phyloP scores from a whole-genome alignment of 129 eudicot genomes.

The Artemisia annua region DNA sequence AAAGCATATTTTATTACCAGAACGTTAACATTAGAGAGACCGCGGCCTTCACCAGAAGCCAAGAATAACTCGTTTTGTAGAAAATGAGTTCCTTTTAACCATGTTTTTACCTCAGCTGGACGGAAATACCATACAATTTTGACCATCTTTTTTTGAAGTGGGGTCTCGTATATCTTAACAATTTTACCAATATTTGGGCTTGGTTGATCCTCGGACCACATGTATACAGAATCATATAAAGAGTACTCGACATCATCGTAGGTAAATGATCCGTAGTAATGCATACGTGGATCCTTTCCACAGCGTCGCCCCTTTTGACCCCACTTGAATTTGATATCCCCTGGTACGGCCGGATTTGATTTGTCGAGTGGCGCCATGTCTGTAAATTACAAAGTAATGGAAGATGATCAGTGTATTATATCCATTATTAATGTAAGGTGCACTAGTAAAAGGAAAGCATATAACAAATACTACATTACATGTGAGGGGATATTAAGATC shows the following conservation, averaged over 20 bases:
- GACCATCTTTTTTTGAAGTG: slow-evolving; percentile 41
- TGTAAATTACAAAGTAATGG: slow-evolving; percentile 10
- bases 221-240: slow-evolving; percentile 61
- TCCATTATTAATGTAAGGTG: slow-evolving; percentile 1
- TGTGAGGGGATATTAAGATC: neutral
- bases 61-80: slow-evolving; percentile 51
- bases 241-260: slow-evolving; percentile 49
- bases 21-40: slow-evolving; percentile 42
- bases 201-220: slow-evolving; percentile 31
- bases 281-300: slow-evolving; percentile 11
- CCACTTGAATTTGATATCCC: slow-evolving; percentile 46
- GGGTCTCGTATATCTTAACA: slow-evolving; percentile 51
- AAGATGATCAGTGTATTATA: neutral
- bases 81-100: slow-evolving; percentile 36
- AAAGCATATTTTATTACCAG: slow-evolving; percentile 38
- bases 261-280: slow-evolving; percentile 49
- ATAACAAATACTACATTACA: neutral
- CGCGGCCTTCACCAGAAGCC: slow-evolving; percentile 65
- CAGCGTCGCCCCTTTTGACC: slow-evolving; percentile 38
- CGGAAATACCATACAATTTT: slow-evolving; percentile 67
- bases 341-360: slow-evolving; percentile 24
- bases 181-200: slow-evolving; percentile 61
- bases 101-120: slow-evolving; percentile 44
- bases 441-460: slow-evolving; percentile 4
- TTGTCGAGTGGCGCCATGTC: slow-evolving; percentile 6